phyloP scores from a whole-genome alignment of 805 yeast genomes.

The Candida piceae region DNA sequence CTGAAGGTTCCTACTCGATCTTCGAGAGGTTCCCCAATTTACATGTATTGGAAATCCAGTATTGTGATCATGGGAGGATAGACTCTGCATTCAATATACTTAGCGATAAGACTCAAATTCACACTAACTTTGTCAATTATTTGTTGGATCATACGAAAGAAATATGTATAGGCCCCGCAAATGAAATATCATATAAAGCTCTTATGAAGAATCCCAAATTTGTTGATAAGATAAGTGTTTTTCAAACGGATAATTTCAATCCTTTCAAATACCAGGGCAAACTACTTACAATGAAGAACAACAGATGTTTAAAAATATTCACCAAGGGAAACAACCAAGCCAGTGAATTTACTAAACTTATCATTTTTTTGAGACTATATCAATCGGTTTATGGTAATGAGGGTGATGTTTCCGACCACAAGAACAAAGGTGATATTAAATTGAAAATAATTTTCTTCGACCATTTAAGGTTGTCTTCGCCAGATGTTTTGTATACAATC shows the following conservation, averaged over 20 bases:
- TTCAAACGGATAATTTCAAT: too few species aligned
- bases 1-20: neutral
- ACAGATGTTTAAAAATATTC: neutral
- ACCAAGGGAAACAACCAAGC: neutral
- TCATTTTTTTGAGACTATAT: neutral
- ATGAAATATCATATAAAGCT: too few species aligned
- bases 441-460: neutral
- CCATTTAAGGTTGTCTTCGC: neutral
- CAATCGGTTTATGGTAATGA: neutral
- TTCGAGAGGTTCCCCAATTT: conserved; percentile 1
- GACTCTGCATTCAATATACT: too few species aligned
- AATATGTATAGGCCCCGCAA: too few species aligned
- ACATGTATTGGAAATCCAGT: neutral
- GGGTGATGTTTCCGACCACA: neutral
- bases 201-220: too few species aligned
- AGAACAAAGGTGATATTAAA: neutral
- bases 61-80: too few species aligned
- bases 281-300: too few species aligned
- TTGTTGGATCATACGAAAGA: too few species aligned
- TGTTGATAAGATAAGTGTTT: too few species aligned
- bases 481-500: neutral
- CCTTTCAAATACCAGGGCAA: too few species aligned
- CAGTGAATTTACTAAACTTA: neutral
- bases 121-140: too few species aligned
- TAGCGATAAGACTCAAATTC: too few species aligned